Percentiles rank a stretch among this genome's conserved stretches.
Conservation (phyloP, 148 eudicot genomes). For the Dysphania ambrosioides region DNA sequence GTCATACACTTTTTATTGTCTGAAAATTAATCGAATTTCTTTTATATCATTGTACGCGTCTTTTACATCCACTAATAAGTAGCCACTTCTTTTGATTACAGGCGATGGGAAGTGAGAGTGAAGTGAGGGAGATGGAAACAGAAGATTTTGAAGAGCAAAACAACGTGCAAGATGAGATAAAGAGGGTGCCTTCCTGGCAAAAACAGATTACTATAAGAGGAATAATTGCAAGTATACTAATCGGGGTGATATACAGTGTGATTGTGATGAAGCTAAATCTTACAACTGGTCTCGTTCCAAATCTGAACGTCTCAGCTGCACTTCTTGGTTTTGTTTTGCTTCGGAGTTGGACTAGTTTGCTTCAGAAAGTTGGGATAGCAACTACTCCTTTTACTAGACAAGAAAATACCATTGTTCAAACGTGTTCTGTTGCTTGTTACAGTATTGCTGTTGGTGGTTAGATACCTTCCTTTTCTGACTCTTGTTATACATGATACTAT, state of each 20-base stretch:
- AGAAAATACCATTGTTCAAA: slow-evolving; percentile 78
- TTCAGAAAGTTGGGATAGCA: slow-evolving; percentile 47
- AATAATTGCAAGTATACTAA: slow-evolving; percentile 47
- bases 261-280: slow-evolving; percentile 72
- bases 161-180: slow-evolving; percentile 31
- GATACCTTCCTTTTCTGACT: slow-evolving; percentile 9
- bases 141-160: slow-evolving; percentile 20
- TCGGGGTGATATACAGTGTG: slow-evolving; percentile 68
- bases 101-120: slow-evolving; percentile 7
- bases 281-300: slow-evolving; percentile 74
- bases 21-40: neutral
- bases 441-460: slow-evolving; percentile 78
- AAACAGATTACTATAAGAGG: slow-evolving; percentile 66
- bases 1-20: too few relatives aligned
- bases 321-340: slow-evolving; percentile 62
- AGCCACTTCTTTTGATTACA: neutral
- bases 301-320: slow-evolving; percentile 80
- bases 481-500: neutral
- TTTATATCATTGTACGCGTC: neutral
- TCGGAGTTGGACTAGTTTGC: slow-evolving; percentile 53
- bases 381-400: slow-evolving; percentile 64
- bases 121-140: slow-evolving; percentile 25
- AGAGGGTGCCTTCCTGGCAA: slow-evolving; percentile 58
- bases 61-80: too few relatives aligned
- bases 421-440: slow-evolving; percentile 86